Evolutionary conservation across 1,284 basidiomycete species (phyloP), one percentile per base, ranked within the genome.

Genomic region (Pholiota adiposa): DNA sequence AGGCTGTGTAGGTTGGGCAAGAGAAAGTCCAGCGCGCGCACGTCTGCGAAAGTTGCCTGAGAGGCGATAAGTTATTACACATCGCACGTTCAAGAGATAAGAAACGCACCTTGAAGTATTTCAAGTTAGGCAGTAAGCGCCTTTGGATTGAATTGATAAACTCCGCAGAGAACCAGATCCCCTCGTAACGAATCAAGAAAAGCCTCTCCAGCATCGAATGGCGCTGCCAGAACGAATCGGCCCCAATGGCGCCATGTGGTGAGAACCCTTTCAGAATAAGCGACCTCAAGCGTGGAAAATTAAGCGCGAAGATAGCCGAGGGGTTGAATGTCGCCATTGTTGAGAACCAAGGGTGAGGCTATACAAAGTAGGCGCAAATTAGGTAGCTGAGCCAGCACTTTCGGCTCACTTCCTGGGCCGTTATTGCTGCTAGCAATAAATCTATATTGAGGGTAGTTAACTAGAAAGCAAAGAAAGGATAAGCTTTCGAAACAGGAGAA

Each of bases 151-250:
- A 31, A 5, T 5, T 4, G 29, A 31, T 11, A 31, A 5, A 21
- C 9, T 51, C 16, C 14, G 2, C 14, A 14, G 29, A n/a, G 29
- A 48, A 53, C 33, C 27, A 51, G 25, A 14, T 8, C 4, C 40
- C 40, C 21, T 43, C 40, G 12, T 43, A 43, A 6, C 40, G 19
- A 21, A 43, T 19, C 11, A 43, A 43, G 40, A 43, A 43, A 11
- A 64, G 44, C 14, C 43, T 41, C 46, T 64, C 60, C 4, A 64
- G 12, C 1, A 48, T 21, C 18, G 63, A 41, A 36, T 64, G 63
- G 1, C 60, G 59, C 29, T 53, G 43, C 52, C 38, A 64, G 49
- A 64, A 64, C 14, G 52, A 23, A 44, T 48, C 58, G 2, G 55
- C 38, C 34, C 18, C 25, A 31, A 36, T 11, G 23, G 34, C 31